Evolutionary conservation across 2,329 filamentous ascomycete genomes (phyloP).

Genomic region (Sporothrix humicola): DNA sequence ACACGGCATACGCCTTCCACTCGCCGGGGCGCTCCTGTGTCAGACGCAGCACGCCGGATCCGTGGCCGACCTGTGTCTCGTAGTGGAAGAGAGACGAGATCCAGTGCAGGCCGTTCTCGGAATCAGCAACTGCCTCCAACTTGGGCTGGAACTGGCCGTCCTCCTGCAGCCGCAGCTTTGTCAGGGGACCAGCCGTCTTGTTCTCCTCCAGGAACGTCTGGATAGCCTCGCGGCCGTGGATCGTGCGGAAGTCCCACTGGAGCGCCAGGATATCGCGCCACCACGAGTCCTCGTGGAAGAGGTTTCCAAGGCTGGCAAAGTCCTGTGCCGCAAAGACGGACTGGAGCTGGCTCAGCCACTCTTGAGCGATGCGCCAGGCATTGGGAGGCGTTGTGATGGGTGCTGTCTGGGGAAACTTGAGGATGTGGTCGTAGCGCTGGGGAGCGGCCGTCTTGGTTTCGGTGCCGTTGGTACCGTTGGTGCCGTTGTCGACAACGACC

Average conservation of each 20-base stretch:
- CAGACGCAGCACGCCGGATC: conserved; percentile 62
- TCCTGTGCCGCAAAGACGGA: conserved; percentile 19
- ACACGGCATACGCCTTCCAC: conserved; percentile 70
- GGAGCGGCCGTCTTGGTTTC: neutral
- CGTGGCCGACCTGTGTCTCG: conserved; percentile 57
- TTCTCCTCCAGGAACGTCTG: conserved; percentile 48
- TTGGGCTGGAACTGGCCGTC: conserved; percentile 53
- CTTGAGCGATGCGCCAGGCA: conserved; percentile 10
- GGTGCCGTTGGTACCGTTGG: neutral
- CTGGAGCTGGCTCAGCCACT: conserved; percentile 16
- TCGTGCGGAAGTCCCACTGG: conserved; percentile 61
- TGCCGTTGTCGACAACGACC: neutral
- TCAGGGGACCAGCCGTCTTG: conserved; percentile 45
- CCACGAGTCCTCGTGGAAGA: conserved; percentile 55
- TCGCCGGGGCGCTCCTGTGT: conserved; percentile 46
- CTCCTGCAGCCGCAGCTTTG: conserved; percentile 54
- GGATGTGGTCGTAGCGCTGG: conserved; percentile 9
- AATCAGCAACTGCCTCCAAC: conserved; percentile 50
- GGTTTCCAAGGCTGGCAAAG: conserved; percentile 32
- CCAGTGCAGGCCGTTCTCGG: conserved; percentile 57
- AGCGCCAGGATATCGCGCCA: conserved; percentile 65
- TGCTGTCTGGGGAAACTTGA: conserved; percentile 6
- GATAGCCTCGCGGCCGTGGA: conserved; percentile 52
- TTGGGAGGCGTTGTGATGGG: conserved; percentile 14
- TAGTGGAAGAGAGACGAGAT: conserved; percentile 63